These are phyloP conservation scores for Amanita molliuscula DNA, from an alignment of 768 basidiomycete genomes.

Conservation along the genomic window DNA sequence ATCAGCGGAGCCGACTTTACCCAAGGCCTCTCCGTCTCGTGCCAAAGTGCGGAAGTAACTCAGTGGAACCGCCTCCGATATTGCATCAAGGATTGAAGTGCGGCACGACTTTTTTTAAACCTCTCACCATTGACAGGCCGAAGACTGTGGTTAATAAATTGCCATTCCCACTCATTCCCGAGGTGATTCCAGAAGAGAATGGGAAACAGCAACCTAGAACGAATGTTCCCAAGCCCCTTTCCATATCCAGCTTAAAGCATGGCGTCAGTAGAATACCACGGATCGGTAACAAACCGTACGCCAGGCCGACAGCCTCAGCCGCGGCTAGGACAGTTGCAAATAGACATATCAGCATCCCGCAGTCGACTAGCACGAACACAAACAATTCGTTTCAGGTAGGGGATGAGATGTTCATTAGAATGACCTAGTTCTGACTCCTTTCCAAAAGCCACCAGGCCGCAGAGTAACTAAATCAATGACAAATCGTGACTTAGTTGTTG, in stretches of 20 bases:
- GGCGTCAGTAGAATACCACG: conserved; percentile 52
- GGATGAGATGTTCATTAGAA: not conserved
- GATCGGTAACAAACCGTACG: conserved; percentile 49
- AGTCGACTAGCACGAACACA: not conserved
- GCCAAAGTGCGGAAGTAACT: conserved; percentile 4
- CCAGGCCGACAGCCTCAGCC: conserved; percentile 21
- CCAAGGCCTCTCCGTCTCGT: not conserved
- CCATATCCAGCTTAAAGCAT: conserved; percentile 29
- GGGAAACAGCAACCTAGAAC: not conserved
- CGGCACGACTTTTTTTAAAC: not conserved
- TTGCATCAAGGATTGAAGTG: conserved; percentile 1
- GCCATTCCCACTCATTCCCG: conserved; percentile 26
- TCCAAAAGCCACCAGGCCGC: not conserved
- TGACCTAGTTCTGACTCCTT: not conserved
- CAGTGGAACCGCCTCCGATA: conserved; percentile 10
- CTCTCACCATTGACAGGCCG: conserved; percentile 3
- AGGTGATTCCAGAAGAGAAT: conserved; percentile 1
- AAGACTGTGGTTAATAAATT: conserved; percentile 12
- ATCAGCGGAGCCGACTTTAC: not conserved
- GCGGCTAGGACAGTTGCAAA: not conserved
- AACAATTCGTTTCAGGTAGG: not conserved
- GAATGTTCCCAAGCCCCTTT: not conserved
- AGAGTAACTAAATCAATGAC: not conserved
- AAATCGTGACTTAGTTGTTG: conserved; percentile 5
- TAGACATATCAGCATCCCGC: not conserved